phyloP scores from a whole-genome alignment of 2,329 filamentous ascomycete species.

The Curvularia sp. region DNA sequence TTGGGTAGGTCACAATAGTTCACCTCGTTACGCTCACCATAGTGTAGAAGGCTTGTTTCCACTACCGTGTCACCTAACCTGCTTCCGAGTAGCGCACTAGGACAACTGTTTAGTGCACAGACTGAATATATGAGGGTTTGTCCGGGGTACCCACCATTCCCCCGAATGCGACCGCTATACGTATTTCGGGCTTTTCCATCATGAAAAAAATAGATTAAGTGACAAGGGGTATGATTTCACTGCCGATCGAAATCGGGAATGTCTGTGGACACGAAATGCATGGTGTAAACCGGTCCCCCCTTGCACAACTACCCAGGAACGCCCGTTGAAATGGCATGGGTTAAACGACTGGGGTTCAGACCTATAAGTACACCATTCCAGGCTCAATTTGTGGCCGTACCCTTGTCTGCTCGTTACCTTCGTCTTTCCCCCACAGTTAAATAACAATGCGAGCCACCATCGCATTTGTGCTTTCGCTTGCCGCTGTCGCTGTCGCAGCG shows the following conservation, averaged over 20 bases:
- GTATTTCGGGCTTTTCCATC: slow-evolving; percentile 6
- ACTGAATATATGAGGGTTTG: not conserved
- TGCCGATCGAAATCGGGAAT: not conserved
- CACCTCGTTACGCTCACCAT: not conserved
- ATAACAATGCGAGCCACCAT: slow-evolving; percentile 28
- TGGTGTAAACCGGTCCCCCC: not conserved
- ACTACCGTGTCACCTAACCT: not conserved
- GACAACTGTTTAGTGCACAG: slow-evolving; percentile 11
- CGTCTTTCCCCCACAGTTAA: not conserved
- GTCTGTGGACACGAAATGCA: not conserved
- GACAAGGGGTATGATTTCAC: not conserved
- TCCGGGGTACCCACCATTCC: slow-evolving; percentile 17
- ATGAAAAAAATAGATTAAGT: slow-evolving; percentile 2
- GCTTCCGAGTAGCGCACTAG: slow-evolving; percentile 10
- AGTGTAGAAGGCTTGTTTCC: not conserved
- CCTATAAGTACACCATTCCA: not conserved
- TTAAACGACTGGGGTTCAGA: not conserved
- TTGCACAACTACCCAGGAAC: not conserved
- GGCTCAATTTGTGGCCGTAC: not conserved
- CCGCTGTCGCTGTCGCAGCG: slow-evolving; percentile 30
- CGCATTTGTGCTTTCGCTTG: slow-evolving; percentile 31
- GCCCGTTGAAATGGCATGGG: not conserved
- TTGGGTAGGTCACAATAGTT: too few species aligned
- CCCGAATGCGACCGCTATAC: slow-evolving; percentile 7
- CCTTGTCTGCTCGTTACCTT: not conserved